phyloP scores from a whole-genome alignment of 1,284 basidiomycete genomes.

The Marasmius sp. region DNA sequence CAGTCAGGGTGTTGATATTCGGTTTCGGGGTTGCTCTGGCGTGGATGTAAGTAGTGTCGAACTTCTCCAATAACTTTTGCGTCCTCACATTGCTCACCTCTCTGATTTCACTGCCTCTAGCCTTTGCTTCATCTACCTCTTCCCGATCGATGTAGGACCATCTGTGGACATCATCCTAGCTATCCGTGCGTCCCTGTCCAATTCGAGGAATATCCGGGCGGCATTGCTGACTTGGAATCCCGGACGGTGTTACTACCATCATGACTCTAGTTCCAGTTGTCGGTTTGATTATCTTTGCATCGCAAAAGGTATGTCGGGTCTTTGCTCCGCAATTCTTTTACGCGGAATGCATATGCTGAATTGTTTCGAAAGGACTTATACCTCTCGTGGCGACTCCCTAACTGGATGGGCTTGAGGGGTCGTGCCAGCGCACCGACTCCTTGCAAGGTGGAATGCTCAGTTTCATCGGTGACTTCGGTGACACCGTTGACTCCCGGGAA shows the following conservation, averaged over 20 bases:
- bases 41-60: not conserved
- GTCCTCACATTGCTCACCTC: not conserved
- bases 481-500: too few relatives aligned
- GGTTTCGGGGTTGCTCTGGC: not conserved
- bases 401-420: too few relatives aligned
- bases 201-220: not conserved
- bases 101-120: not conserved
- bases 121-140: not conserved
- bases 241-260: not conserved
- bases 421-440: too few relatives aligned
- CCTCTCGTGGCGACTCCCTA: too few relatives aligned
- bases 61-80: not conserved
- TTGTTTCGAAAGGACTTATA: too few relatives aligned
- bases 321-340: too few relatives aligned
- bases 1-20: not conserved
- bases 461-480: too few relatives aligned
- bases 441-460: too few relatives aligned
- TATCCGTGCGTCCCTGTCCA: not conserved
- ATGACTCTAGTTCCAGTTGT: not conserved
- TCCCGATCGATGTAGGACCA: not conserved
- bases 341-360: too few relatives aligned
- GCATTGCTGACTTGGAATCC: not conserved
- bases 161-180: not conserved
- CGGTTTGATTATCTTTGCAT: not conserved
- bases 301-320: not conserved